Conservation (phyloP, 2,329 filamentous ascomycete genomes). For the Sarocladium strictum region DNA sequence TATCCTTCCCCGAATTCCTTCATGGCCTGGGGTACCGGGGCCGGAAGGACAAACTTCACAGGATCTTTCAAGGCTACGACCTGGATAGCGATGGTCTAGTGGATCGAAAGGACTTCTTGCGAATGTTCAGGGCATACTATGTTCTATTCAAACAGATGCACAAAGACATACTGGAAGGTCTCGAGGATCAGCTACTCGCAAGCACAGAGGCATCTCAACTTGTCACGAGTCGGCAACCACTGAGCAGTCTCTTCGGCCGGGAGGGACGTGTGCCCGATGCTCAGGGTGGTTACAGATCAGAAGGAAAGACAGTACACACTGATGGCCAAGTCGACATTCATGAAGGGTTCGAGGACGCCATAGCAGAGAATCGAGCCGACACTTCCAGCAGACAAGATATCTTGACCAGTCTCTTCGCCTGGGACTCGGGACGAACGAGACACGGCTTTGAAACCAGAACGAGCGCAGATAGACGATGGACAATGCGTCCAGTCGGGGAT, state of each 20-base stretch:
- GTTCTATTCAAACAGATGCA: slow-evolving; percentile 86
- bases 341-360: slow-evolving; percentile 49
- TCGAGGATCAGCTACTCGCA: slow-evolving; percentile 72
- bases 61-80: slow-evolving; percentile 86
- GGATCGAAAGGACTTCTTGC: slow-evolving; percentile 77
- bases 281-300: slow-evolving; percentile 48
- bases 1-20: slow-evolving; percentile 89
- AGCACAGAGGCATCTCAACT: slow-evolving; percentile 72
- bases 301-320: slow-evolving; percentile 59
- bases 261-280: slow-evolving; percentile 62
- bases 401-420: slow-evolving; percentile 47
- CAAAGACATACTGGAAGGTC: slow-evolving; percentile 69
- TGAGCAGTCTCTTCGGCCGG: slow-evolving; percentile 69
- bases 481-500: not conserved
- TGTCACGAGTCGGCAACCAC: slow-evolving; percentile 66
- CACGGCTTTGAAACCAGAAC: slow-evolving; percentile 20
- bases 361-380: slow-evolving; percentile 56
- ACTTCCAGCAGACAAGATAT: slow-evolving; percentile 55
- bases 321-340: slow-evolving; percentile 61
- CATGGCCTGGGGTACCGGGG: slow-evolving; percentile 69
- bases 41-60: slow-evolving; percentile 61
- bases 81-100: slow-evolving; percentile 84
- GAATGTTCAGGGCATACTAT: slow-evolving; percentile 90
- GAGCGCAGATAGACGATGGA: not conserved
- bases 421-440: slow-evolving; percentile 20